A percentile compares a stretch with the other conserved stretches of the same genome.
These are phyloP conservation scores for Onygenales sp. DNA, from an alignment of 2,329 filamentous ascomycete genomes.

Conservation along the genomic window DNA sequence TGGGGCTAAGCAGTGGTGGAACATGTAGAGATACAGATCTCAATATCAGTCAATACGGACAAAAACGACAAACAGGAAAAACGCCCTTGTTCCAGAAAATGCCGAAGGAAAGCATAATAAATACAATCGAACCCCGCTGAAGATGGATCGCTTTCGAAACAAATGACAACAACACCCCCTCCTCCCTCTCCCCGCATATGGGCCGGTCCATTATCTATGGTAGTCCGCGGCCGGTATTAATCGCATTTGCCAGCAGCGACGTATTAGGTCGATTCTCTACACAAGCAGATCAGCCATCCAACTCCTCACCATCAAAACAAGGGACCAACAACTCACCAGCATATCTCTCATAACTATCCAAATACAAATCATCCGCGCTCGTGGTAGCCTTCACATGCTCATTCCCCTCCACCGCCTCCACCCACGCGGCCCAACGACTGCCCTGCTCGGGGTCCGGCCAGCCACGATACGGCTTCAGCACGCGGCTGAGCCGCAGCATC, in stretches of 20 bases:
- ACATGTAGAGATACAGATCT: too few species aligned
- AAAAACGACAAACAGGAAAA: too few species aligned
- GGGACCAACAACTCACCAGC: constrained; percentile 34
- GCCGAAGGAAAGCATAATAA: too few species aligned
- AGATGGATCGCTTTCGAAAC: too few species aligned
- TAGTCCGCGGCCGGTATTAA: constrained; percentile 47
- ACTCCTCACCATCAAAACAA: neutral
- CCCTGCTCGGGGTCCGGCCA: constrained; percentile 57
- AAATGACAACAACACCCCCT: too few species aligned
- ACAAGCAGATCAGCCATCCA: constrained; percentile 8
- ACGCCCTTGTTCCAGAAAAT: too few species aligned
- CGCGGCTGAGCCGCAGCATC: constrained; percentile 57
- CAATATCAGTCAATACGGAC: too few species aligned
- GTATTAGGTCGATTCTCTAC: constrained; percentile 52
- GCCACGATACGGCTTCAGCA: constrained; percentile 54
- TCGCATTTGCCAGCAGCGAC: constrained; percentile 48
- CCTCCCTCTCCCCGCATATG: too few species aligned
- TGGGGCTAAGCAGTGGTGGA: too few species aligned
- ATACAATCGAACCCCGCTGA: too few species aligned
- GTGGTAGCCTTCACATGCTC: constrained; percentile 57
- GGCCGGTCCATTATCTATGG: constrained; percentile 26
- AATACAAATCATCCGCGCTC: constrained; percentile 55
- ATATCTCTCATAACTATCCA: constrained; percentile 58
- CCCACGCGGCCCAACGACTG: constrained; percentile 59
- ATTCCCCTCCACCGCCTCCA: constrained; percentile 58